phyloP scores from a whole-genome alignment of 2,329 filamentous ascomycete genomes.

The Graphilbum sp. region DNA sequence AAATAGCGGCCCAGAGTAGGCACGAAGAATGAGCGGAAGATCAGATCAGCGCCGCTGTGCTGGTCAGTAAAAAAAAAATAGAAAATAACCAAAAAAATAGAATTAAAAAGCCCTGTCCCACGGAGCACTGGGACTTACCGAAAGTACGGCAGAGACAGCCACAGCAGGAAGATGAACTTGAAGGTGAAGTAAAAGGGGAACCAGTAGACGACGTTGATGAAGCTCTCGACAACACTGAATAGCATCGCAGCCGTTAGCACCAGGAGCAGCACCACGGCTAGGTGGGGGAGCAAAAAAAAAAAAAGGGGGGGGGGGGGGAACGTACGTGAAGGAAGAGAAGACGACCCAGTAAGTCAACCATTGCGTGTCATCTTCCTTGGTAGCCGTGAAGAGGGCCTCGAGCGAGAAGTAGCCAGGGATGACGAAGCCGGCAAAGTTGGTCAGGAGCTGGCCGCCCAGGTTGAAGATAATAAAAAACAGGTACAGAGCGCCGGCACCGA shows the following conservation, averaged over 20 bases:
- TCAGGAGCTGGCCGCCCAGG: constrained; percentile 73
- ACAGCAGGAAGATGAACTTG: constrained; percentile 95
- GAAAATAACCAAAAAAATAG: no score
- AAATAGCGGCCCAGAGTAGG: constrained; percentile 93
- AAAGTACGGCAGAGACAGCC: constrained; percentile 93
- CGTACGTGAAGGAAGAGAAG: constrained; percentile 61
- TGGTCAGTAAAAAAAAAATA: no score
- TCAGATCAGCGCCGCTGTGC: constrained; percentile 89
- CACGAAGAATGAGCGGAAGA: constrained; percentile 92
- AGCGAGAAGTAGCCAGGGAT: constrained; percentile 77
- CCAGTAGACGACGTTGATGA: constrained; percentile 78
- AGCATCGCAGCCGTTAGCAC: constrained; percentile 7
- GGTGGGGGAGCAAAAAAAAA: background rate
- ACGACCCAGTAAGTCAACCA: constrained; percentile 79
- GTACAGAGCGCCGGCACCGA: constrained; percentile 63
- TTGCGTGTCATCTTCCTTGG: constrained; percentile 67
- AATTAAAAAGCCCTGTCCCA: no score
- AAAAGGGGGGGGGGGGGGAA: background rate
- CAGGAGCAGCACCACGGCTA: background rate
- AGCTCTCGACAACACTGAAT: constrained; percentile 56
- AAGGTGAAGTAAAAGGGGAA: constrained; percentile 99
- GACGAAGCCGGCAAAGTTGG: constrained; percentile 71
- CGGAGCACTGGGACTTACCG: constrained; percentile 47
- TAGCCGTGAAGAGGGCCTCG: constrained; percentile 54
- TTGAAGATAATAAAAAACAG: constrained; percentile 90